Conservation (phyloP, 305 asterid genomes). For the Fraxinus floribunda region DNA sequence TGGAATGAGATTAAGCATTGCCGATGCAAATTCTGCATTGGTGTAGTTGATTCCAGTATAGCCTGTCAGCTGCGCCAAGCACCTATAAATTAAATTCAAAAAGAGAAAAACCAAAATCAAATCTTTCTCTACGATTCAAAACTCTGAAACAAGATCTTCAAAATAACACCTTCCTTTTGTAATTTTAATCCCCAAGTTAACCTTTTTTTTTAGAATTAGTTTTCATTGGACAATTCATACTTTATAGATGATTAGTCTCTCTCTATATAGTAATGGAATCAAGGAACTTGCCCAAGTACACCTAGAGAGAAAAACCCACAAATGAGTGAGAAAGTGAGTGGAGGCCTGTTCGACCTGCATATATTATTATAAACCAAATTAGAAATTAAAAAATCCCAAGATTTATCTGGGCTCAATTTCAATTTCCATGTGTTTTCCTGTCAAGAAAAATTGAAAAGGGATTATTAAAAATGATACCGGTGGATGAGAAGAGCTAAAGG, state of each 20-base stretch:
- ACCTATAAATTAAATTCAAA: slow-evolving; percentile 38
- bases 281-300: slow-evolving; percentile 64
- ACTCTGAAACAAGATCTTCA: not conserved
- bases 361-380: slow-evolving; percentile 3
- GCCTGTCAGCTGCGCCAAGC: slow-evolving; percentile 83
- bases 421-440: not conserved
- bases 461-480: slow-evolving; percentile 36
- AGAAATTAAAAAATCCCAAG: not conserved
- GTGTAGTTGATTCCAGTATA: slow-evolving; percentile 78
- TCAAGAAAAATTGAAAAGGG: not conserved
- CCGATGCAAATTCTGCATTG: slow-evolving; percentile 74
- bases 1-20: slow-evolving; percentile 88
- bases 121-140: not conserved
- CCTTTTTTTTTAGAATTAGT: not conserved
- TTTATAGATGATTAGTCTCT: not conserved
- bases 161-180: not conserved
- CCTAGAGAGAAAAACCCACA: slow-evolving; percentile 72
- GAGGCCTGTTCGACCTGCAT: slow-evolving; percentile 69
- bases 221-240: not conserved
- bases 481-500: slow-evolving; percentile 65
- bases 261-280: slow-evolving; percentile 8
- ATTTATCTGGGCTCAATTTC: not conserved
- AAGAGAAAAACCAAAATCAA: not conserved
- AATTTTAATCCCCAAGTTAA: not conserved
- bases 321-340: slow-evolving; percentile 49